phyloP scores from a whole-genome alignment of 1,284 basidiomycete species.

The Marasmius fiardii region DNA sequence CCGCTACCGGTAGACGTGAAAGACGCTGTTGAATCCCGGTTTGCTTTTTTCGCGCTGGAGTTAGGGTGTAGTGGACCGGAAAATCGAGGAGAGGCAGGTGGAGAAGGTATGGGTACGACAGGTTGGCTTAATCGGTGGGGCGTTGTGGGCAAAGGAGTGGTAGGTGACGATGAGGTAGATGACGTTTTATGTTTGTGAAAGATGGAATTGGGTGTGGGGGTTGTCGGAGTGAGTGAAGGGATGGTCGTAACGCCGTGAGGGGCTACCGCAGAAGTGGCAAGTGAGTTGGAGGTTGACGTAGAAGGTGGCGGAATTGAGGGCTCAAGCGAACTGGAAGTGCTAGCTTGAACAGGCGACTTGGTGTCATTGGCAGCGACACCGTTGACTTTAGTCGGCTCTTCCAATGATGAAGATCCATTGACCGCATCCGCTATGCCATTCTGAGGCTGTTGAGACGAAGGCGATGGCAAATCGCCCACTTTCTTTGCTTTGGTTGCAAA shows the following conservation, averaged over 20 bases:
- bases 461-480: not conserved
- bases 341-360: not conserved
- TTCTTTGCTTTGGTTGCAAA: not conserved
- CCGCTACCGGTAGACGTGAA: not conserved
- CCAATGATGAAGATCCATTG: not conserved
- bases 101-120: not conserved
- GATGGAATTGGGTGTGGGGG: not conserved
- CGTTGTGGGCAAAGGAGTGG: not conserved
- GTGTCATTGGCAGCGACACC: not conserved
- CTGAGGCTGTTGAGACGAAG: not conserved
- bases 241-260: not conserved
- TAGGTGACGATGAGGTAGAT: not conserved
- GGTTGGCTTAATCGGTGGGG: not conserved
- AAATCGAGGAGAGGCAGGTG: not conserved
- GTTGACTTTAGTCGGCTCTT: not conserved
- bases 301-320: too few relatives aligned
- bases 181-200: not conserved
- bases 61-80: not conserved
- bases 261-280: not conserved
- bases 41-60: not conserved
- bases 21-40: not conserved
- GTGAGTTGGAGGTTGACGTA: not conserved
- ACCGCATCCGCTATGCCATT: too few relatives aligned
- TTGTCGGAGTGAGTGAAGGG: not conserved
- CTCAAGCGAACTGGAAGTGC: not conserved